Conservation (phyloP, 1,284 basidiomycete genomes). For the Cutaneotrichosporon spelunceum region DNA sequence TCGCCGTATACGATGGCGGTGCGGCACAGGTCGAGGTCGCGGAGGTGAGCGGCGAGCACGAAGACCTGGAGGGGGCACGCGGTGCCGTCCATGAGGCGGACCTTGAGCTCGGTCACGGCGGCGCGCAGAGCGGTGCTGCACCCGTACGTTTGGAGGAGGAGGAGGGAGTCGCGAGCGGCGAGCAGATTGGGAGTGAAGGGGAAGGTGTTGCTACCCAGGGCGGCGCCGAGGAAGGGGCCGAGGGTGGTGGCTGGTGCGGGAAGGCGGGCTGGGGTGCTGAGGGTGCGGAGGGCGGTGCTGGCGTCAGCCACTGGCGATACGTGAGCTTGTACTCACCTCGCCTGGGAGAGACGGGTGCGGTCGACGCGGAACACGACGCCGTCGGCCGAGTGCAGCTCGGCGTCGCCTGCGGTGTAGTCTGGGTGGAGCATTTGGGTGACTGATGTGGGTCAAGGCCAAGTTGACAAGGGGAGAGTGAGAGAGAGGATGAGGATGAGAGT, state of each 20-base stretch:
- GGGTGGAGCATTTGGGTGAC: neutral
- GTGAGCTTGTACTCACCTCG: neutral
- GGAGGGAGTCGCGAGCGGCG: neutral
- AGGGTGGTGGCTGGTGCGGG: neutral
- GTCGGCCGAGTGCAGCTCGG: slow-evolving; percentile 13
- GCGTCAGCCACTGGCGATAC: neutral
- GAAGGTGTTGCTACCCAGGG: slow-evolving; percentile 6
- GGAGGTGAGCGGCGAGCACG: slow-evolving; percentile 17
- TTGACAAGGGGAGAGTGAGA: no score
- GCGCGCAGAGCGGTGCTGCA: slow-evolving; percentile 2
- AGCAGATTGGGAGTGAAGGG: slow-evolving; percentile 2
- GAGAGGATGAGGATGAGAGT: neutral
- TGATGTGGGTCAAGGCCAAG: neutral
- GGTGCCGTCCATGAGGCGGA: slow-evolving; percentile 16
- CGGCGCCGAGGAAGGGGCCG: slow-evolving; percentile 11
- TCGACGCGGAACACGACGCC: slow-evolving; percentile 16
- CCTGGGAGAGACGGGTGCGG: neutral
- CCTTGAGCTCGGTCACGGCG: slow-evolving; percentile 14
- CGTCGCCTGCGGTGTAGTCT: neutral
- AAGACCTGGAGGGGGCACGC: slow-evolving; percentile 19
- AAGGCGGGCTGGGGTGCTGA: no score
- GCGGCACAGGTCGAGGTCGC: slow-evolving; percentile 21
- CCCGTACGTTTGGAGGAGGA: slow-evolving; percentile 10
- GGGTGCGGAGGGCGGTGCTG: slow-evolving; percentile 8
- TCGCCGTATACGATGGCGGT: slow-evolving; percentile 22